Percentiles rank a stretch among this genome's conserved stretches.
Conservation (phyloP, 768 basidiomycete species). For the Phaeotremella skinneri region DNA sequence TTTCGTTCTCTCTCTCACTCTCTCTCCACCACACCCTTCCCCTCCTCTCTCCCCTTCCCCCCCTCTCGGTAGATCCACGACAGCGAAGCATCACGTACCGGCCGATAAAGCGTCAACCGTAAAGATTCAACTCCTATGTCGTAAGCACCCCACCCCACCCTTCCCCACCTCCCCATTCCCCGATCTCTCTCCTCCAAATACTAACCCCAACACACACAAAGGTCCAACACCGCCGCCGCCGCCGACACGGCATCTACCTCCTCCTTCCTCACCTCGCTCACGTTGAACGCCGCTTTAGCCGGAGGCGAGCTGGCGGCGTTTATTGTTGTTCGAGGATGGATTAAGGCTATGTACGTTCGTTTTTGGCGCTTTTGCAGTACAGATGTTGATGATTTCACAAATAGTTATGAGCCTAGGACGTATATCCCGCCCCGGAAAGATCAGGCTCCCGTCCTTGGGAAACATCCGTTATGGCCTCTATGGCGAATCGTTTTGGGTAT, state of each 20-base stretch:
- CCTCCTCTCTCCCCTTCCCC: no score
- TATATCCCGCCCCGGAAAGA: constrained; percentile 61
- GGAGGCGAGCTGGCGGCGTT: constrained; percentile 68
- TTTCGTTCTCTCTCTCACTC: no score
- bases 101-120: neutral
- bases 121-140: neutral
- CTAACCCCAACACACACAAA: no score
- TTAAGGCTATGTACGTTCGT: constrained; percentile 72
- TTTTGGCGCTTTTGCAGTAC: neutral
- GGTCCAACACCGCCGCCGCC: constrained; percentile 14
- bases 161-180: neutral
- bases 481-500: constrained; percentile 36
- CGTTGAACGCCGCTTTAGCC: constrained; percentile 65
- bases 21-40: no score
- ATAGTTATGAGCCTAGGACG: constrained; percentile 67
- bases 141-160: neutral
- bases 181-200: no score
- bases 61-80: no score
- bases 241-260: constrained; percentile 61
- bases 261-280: constrained; percentile 79
- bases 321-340: constrained; percentile 77
- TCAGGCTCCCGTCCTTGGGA: constrained; percentile 44
- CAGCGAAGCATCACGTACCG: neutral
- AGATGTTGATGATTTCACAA: constrained; percentile 1
- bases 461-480: constrained; percentile 27